These are phyloP conservation scores for Uronychia binucleata DNA, from an alignment of 73 alveolate genomes.

Conservation along the genomic window DNA sequence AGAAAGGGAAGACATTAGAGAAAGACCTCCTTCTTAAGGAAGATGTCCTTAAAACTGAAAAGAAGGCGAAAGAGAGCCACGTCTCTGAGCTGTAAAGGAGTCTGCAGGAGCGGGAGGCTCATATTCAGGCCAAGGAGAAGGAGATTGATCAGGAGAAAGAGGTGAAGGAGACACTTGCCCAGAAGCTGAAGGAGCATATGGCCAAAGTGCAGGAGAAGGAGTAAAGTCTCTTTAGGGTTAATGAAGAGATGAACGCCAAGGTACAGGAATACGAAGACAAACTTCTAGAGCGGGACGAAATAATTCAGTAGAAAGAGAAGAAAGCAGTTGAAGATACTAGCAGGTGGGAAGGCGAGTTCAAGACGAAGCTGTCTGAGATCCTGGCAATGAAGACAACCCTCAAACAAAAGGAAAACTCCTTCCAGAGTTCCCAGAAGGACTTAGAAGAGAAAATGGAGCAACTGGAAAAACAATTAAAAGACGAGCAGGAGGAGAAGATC, in stretches of 20 bases:
- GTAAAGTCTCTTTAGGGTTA: neutral
- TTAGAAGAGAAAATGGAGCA: no score
- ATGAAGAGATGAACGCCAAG: neutral
- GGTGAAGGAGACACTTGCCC: neutral
- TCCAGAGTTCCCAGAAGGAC: no score
- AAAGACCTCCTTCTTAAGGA: neutral
- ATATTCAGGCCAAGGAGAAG: neutral
- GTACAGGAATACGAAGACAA: neutral
- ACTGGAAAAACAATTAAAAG: no score
- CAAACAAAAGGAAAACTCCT: neutral
- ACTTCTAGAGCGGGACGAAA: neutral
- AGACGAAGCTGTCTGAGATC: neutral
- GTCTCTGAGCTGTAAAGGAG: no score
- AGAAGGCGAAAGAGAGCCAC: no score
- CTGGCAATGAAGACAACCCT: neutral
- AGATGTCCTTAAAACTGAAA: no score
- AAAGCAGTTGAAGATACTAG: neutral
- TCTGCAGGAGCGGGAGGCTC: neutral
- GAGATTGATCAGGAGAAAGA: neutral
- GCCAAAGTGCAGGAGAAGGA: neutral
- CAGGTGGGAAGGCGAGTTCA: neutral
- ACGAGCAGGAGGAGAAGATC: no score
- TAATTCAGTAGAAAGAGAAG: neutral
- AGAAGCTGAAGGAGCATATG: neutral
- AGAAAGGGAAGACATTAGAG: slow-evolving; percentile 10